Evolutionary conservation across 257 asterid species (phyloP), one percentile per base, ranked within the genome.

Genomic region (Solanum etuberosum): DNA sequence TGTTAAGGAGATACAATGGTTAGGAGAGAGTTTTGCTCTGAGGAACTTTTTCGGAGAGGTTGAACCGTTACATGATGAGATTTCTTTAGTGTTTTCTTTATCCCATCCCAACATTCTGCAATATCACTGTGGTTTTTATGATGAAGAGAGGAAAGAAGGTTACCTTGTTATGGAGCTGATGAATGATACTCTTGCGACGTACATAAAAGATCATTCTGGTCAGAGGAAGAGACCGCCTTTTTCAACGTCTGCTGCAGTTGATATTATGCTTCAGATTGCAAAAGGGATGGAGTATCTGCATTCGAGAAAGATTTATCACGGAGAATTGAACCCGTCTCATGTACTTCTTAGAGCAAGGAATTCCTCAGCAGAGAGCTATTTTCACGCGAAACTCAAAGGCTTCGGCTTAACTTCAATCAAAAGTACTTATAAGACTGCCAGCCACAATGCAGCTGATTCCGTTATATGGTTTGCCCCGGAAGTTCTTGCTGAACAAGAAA

Each of bases 401-500:
- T 93, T 94, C 46, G 96, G 94, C 4, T 89, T 96, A 84, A 63
- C 48, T 67, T 88, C 93, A 1, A 83, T 93, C 87, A 93, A 88
- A 90, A 90, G 86, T 31, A 87, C 89, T 8, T 25, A 89, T 6
- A 88, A 71, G 37, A 84, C 72, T 38, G 89, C 40, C 87, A 89
- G 88, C 40, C 86, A 85, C 2, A 87, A 81, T n/a, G 89, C 48
- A 4, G 88, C 42, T 12, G 93, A 95, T 86, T 94, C 90, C 3
- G 93, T 93, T 54, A 93, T 96, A 46, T 96, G 98, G 98, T 87
- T 89, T 88, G 98, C 99, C 23, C 99, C 99, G 0, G 99, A 96
- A 89, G 94, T 94, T 42, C 87, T 96, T 1, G 93, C 95, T n/a
- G 98, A 93, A 72, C 89, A 90, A 87, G 95, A 93, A 86, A 92